Percentiles rank a stretch among this genome's conserved stretches.
Conservation (phyloP, 2,329 filamentous ascomycete species). For the Aspergillus latus region DNA sequence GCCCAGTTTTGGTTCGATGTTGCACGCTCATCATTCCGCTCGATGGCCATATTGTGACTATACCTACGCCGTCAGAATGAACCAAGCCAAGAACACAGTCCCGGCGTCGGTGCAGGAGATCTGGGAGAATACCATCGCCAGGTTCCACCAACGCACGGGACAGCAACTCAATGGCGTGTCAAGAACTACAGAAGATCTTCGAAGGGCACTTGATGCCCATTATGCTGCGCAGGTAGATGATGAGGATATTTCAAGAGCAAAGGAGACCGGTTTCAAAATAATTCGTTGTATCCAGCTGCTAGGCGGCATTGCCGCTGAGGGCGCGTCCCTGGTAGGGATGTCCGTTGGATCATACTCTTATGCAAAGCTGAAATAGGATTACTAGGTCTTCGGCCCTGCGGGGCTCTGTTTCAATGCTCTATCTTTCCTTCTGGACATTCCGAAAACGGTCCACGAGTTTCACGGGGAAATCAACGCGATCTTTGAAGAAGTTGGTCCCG, state of each 20-base stretch:
- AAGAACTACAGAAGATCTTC: slow-evolving; percentile 1
- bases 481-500: slow-evolving; percentile 9
- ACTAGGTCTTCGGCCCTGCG: slow-evolving; percentile 4
- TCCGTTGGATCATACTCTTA: background rate
- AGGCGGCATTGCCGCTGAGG: slow-evolving; percentile 6
- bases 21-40: too few relatives aligned
- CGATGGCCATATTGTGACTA: too few relatives aligned
- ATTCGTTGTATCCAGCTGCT: slow-evolving; percentile 10
- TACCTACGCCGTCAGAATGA: too few relatives aligned
- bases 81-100: too few relatives aligned
- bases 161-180: slow-evolving; percentile 1
- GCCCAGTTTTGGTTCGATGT: too few relatives aligned
- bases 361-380: background rate
- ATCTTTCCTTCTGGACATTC: slow-evolving; percentile 9
- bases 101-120: slow-evolving; percentile 7
- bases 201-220: slow-evolving; percentile 1
- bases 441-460: slow-evolving; percentile 10
- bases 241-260: background rate
- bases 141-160: slow-evolving; percentile 31
- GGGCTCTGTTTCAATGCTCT: slow-evolving; percentile 8
- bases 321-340: slow-evolving; percentile 7
- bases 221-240: slow-evolving; percentile 2
- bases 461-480: slow-evolving; percentile 11
- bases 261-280: slow-evolving; percentile 2
- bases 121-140: slow-evolving; percentile 49